A percentile compares a stretch with the other conserved stretches of the same genome.
phyloP scores from a whole-genome alignment of 768 basidiomycete species.

The Pisolithus marmoratus region DNA sequence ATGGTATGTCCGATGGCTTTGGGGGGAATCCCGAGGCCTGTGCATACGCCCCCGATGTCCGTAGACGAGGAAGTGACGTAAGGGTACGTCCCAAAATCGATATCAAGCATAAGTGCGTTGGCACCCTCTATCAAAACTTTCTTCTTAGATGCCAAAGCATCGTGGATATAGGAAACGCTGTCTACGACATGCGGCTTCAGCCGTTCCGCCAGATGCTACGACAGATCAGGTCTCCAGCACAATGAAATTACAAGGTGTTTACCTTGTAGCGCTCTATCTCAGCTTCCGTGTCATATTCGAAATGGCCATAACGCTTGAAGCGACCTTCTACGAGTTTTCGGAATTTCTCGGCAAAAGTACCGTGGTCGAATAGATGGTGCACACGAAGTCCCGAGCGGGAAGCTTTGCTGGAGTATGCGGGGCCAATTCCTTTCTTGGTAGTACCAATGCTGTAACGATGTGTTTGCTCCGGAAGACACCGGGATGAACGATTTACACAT shows the following conservation, averaged over 20 bases:
- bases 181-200: slow-evolving; percentile 87
- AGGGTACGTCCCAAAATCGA: slow-evolving; percentile 98
- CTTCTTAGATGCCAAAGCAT: slow-evolving; percentile 70
- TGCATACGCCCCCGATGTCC: slow-evolving; percentile 91
- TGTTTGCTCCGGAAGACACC: not conserved
- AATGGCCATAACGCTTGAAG: slow-evolving; percentile 96
- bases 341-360: slow-evolving; percentile 86
- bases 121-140: slow-evolving; percentile 92
- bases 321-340: slow-evolving; percentile 92
- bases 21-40: slow-evolving; percentile 95
- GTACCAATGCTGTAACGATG: slow-evolving; percentile 75
- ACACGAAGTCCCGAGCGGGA: slow-evolving; percentile 93
- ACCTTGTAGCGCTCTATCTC: slow-evolving; percentile 94
- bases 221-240: not conserved
- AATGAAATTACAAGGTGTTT: slow-evolving; percentile 5
- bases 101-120: slow-evolving; percentile 96
- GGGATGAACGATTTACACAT: slow-evolving; percentile 4
- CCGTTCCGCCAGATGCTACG: slow-evolving; percentile 73
- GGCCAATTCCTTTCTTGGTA: slow-evolving; percentile 97
- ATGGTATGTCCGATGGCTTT: slow-evolving; percentile 79
- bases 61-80: slow-evolving; percentile 96
- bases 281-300: slow-evolving; percentile 97
- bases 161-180: slow-evolving; percentile 79
- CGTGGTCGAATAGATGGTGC: slow-evolving; percentile 90
- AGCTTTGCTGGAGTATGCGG: slow-evolving; percentile 96